These are phyloP conservation scores for Colletotrichum gloeosporioides DNA, from an alignment of 2,329 filamentous ascomycete genomes.

Conservation along the genomic window DNA sequence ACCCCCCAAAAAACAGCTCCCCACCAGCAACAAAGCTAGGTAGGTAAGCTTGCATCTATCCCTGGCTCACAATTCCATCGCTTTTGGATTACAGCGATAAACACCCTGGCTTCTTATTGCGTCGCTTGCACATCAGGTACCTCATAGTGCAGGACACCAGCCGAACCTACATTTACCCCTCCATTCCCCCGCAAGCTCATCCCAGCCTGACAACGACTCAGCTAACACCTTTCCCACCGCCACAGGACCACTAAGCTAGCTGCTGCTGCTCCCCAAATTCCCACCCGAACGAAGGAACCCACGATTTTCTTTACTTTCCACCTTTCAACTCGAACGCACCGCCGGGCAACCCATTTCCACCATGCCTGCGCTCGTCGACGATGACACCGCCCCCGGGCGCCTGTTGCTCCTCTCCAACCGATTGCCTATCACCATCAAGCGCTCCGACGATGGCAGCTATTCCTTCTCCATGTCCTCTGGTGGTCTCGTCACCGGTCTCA, in stretches of 20 bases:
- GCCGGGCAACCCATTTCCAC: conserved; percentile 18
- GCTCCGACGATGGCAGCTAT: conserved; percentile 89
- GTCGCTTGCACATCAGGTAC: background rate
- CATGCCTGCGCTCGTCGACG: conserved; percentile 42
- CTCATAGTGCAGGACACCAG: background rate
- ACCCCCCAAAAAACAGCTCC: background rate
- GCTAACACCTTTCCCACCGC: conserved; percentile 11
- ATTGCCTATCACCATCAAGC: conserved; percentile 95
- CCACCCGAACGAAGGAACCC: background rate
- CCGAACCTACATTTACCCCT: conserved; percentile 18
- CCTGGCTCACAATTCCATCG: background rate
- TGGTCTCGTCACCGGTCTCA: conserved; percentile 91
- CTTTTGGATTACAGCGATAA: background rate
- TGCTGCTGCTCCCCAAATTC: background rate
- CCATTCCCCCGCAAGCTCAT: conserved; percentile 23
- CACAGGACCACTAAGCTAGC: conserved; percentile 4
- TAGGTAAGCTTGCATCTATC: background rate
- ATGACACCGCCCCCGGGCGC: conserved; percentile 45
- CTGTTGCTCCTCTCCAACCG: conserved; percentile 93
- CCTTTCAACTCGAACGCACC: background rate
- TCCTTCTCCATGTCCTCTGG: conserved; percentile 96
- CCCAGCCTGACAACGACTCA: conserved; percentile 15
- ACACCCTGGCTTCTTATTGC: conserved; percentile 2
- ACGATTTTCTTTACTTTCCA: background rate
- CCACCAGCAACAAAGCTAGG: background rate